These are phyloP conservation scores for Umbelopsis vinacea DNA, from an alignment of 192 early-diverging fungal species.

Conservation along the genomic window DNA sequence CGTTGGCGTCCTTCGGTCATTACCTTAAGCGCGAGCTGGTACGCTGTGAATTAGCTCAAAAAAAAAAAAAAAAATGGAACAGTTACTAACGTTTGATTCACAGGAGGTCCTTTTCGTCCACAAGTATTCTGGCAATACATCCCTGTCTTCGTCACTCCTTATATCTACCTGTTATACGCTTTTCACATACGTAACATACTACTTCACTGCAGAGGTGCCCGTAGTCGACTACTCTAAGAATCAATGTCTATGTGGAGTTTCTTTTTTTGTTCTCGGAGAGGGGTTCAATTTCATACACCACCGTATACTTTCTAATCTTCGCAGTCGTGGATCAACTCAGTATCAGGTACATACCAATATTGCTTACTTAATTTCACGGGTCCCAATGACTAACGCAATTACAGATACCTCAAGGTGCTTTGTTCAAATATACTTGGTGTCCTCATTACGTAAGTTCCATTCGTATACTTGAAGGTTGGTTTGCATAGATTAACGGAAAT, in stretches of 20 bases:
- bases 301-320: constrained; percentile 20
- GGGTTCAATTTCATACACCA: constrained; percentile 32
- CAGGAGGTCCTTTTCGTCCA: constrained; percentile 37
- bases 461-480: not conserved
- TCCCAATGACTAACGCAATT: not conserved
- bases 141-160: not conserved
- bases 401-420: constrained; percentile 31
- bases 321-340: constrained; percentile 16
- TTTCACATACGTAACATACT: not conserved
- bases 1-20: constrained; percentile 13
- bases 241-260: not conserved
- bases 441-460: constrained; percentile 37
- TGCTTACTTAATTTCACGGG: not conserved
- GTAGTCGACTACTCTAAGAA: not conserved
- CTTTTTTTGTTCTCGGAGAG: constrained; percentile 31
- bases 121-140: constrained; percentile 29
- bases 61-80: not conserved
- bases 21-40: constrained; percentile 35
- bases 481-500: not conserved
- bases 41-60: not conserved
- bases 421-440: constrained; percentile 38
- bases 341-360: constrained; percentile 26
- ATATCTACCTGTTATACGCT: constrained; percentile 24
- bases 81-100: not conserved
- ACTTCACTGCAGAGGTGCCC: constrained; percentile 17